phyloP scores from a whole-genome alignment of 148 eudicot species.

The Oxyria digyna region DNA sequence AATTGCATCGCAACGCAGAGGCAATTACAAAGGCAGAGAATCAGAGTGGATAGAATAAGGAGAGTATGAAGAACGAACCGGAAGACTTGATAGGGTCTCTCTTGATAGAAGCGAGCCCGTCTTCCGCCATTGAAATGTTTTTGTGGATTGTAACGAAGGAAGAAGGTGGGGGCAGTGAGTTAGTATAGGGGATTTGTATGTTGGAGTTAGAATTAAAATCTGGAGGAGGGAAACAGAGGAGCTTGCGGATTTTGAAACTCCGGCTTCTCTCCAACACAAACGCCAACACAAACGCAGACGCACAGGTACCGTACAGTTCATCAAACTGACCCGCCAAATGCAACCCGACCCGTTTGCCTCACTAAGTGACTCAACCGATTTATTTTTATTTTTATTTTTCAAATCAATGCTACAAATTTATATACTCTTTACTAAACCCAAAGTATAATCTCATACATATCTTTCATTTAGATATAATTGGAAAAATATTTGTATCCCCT shows the following conservation, averaged over 20 bases:
- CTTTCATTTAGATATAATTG: too few relatives aligned
- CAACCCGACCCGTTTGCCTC: too few relatives aligned
- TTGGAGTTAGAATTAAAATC: background rate
- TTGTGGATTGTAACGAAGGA: background rate
- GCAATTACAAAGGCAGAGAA: background rate
- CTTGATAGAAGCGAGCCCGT: slow-evolving; percentile 32
- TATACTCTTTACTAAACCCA: too few relatives aligned
- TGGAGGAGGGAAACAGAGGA: background rate
- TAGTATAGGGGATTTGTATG: background rate
- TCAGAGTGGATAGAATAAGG: slow-evolving; percentile 45
- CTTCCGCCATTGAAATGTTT: slow-evolving; percentile 44
- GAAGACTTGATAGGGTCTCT: slow-evolving; percentile 67
- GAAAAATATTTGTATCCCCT: too few relatives aligned
- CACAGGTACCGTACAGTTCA: background rate
- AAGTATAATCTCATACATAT: too few relatives aligned
- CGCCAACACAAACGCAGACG: too few relatives aligned
- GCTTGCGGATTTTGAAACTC: background rate
- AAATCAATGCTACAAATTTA: too few relatives aligned
- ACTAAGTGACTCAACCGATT: too few relatives aligned
- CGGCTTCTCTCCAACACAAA: background rate
- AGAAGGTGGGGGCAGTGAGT: background rate
- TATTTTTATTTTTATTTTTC: too few relatives aligned
- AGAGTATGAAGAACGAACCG: slow-evolving; percentile 20
- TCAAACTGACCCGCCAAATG: background rate
- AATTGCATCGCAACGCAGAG: background rate